Evolutionary conservation across 2,329 filamentous ascomycete species (phyloP).

Genomic region (Tolypocladium capitatum): DNA sequence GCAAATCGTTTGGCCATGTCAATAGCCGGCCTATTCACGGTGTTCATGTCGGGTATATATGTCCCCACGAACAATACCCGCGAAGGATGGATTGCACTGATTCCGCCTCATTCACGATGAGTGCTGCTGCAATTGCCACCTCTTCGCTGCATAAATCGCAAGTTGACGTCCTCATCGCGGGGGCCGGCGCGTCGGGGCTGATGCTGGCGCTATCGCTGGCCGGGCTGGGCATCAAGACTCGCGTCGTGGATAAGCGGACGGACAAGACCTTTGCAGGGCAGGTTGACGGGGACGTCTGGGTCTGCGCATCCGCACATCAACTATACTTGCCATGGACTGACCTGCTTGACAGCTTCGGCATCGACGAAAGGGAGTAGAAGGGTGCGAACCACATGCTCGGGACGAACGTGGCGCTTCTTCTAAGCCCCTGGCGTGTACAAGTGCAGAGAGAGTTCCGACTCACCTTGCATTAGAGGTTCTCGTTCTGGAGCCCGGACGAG

Average conservation of each 20-base stretch:
- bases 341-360: conserved; percentile 38
- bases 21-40: background rate
- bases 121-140: background rate
- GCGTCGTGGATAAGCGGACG: conserved; percentile 32
- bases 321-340: background rate
- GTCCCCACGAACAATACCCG: background rate
- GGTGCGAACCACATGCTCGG: conserved; percentile 58
- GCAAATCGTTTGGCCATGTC: too few relatives aligned
- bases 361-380: conserved; percentile 50
- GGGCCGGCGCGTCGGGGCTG: conserved; percentile 26
- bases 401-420: conserved; percentile 14
- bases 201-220: conserved; percentile 31
- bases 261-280: conserved; percentile 26
- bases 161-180: conserved; percentile 25
- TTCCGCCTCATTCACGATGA: background rate
- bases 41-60: too few relatives aligned
- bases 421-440: too few relatives aligned
- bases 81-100: background rate
- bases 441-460: background rate
- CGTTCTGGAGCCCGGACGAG: conserved; percentile 46
- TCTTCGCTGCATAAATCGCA: conserved; percentile 7
- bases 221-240: conserved; percentile 23
- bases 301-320: background rate
- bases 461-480: conserved; percentile 1
- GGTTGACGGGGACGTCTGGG: conserved; percentile 21